Evolutionary conservation across 495 filamentous ascomycete species (phyloP).

Genomic region (Neurospora sp.): DNA sequence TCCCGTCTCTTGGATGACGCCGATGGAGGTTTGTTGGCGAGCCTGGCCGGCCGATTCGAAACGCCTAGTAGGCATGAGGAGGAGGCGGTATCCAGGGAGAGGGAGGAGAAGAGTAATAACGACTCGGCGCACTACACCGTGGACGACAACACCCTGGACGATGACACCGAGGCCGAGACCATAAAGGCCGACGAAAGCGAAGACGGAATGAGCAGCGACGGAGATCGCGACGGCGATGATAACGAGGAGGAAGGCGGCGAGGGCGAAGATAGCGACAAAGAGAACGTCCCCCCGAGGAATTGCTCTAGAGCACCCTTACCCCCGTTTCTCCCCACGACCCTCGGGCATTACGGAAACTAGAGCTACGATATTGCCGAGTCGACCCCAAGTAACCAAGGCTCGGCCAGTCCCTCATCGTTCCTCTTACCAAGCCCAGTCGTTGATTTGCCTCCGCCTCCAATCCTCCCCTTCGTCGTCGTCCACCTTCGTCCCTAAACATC

Average conservation of each 20-base stretch:
- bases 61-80: accelerated
- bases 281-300: background rate
- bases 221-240: background rate
- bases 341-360: background rate
- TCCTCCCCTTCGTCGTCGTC: background rate
- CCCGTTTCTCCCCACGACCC: background rate
- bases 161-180: background rate
- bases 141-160: background rate
- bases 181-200: background rate
- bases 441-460: background rate
- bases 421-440: background rate
- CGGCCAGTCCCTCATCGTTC: background rate
- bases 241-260: background rate
- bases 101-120: accelerated
- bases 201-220: background rate
- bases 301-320: background rate
- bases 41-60: background rate
- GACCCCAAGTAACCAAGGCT: background rate
- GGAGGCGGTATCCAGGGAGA: no score
- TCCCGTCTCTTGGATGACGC: background rate
- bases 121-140: background rate
- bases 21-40: background rate
- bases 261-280: background rate
- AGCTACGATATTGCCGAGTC: background rate
- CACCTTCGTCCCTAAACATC: no score